Evolutionary conservation across 2,329 filamentous ascomycete species (phyloP), one percentile per base, ranked within the genome.

Genomic region (Beauveria varroae): DNA sequence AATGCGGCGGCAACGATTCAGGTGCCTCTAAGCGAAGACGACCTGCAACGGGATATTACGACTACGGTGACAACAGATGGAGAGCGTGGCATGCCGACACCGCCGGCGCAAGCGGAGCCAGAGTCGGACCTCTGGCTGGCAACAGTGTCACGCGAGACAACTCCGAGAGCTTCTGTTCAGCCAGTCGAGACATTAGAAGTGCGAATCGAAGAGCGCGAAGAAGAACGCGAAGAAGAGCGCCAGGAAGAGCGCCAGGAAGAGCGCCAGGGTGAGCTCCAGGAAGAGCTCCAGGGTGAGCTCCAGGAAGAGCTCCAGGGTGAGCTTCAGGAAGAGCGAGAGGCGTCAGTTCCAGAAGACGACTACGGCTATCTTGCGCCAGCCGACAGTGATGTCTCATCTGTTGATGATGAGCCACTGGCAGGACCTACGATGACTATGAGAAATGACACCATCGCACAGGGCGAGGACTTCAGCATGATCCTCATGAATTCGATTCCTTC

Each of bases 401-500:
- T 65, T 20, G 68, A 72, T 41, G 73, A 74, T 55, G 70, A 62
- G 22, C 66, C 62, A 40, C 67, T 60, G 50, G 65, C 65, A 44
- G 61, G 30, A 60, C 66, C 56, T 54, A 68, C 65, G n/a, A 51
- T 30, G 3, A 61, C 56, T 46, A 64, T 59, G 50, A 41, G 30
- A 30, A 73, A 75, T 37, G 74, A 81, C 55, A 81, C 75, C 0
- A 75, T 80, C 52, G 74, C 75, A 4, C 75, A 80, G n/a, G 77
- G 74, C 18, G 82, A 85, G 63, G 79, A 81, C 44, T 84, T 85
- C 64, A 85, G 81, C 67, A 84, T 84, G 81, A 85, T 85, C 61
- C 81, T 81, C 37, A 76, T 83, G 63, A 77, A 82, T 51, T 82
- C 81, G 2, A 72, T 85, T 20, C 80, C 79, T 2, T 82, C 81